Percentiles rank a stretch among this genome's conserved stretches.
These are phyloP conservation scores for Claviceps purpurea DNA, from an alignment of 2,329 filamentous ascomycete genomes.

Conservation along the genomic window DNA sequence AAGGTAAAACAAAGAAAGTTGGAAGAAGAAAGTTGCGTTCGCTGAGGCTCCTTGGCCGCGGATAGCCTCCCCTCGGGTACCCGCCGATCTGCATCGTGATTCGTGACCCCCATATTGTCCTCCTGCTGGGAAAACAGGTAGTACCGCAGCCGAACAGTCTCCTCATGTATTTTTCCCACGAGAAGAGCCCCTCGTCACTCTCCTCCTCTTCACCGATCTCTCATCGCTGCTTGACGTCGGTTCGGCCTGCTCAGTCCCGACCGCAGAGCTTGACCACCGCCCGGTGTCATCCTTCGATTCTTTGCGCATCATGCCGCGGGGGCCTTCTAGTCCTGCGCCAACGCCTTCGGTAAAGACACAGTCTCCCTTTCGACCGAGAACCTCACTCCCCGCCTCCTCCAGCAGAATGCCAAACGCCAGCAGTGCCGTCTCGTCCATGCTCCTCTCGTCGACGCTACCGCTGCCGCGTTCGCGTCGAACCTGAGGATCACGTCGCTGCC, in stretches of 20 bases:
- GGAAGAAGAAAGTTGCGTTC: too few relatives aligned
- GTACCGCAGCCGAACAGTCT: neutral
- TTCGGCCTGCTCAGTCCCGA: conserved; percentile 13
- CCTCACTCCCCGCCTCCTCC: conserved; percentile 52
- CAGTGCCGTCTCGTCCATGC: conserved; percentile 67
- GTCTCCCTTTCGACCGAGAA: conserved; percentile 52
- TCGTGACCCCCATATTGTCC: neutral
- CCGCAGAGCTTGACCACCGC: conserved; percentile 6
- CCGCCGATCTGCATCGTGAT: neutral
- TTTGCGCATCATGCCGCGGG: neutral
- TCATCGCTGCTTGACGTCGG: conserved; percentile 10
- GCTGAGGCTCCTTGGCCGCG: too few relatives aligned
- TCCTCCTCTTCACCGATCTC: conserved; percentile 19
- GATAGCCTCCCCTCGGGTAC: too few relatives aligned
- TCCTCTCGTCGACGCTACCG: conserved; percentile 36
- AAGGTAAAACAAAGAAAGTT: too few relatives aligned
- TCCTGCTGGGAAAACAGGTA: neutral
- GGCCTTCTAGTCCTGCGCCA: neutral
- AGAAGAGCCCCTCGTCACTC: conserved; percentile 8
- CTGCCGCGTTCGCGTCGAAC: conserved; percentile 6
- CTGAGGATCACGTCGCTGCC: conserved; percentile 4
- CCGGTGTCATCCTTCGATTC: conserved; percentile 8
- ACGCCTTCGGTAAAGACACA: conserved; percentile 54
- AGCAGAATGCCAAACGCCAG: conserved; percentile 62
- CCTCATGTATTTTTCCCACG: neutral